Percentiles rank a stretch among this genome's conserved stretches.
phyloP scores from a whole-genome alignment of 2,329 filamentous ascomycete species.

The Teratosphaeria gauchensis region DNA sequence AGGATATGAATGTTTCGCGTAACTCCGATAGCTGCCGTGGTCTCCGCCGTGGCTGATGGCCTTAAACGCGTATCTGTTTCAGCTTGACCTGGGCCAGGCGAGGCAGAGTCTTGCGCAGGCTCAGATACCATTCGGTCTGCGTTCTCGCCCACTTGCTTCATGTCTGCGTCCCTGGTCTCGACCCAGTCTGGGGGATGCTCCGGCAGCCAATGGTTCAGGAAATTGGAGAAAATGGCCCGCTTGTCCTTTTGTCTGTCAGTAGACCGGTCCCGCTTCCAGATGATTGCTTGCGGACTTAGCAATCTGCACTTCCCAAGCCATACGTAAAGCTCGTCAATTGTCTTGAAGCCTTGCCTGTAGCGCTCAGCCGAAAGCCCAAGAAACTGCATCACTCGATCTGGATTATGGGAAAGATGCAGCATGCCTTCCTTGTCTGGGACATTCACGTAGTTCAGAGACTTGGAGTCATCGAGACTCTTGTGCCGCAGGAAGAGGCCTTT shows the following conservation, averaged over 20 bases:
- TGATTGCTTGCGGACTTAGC: slow-evolving; percentile 39
- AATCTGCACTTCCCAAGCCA: slow-evolving; percentile 52
- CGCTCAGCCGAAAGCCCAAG: slow-evolving; percentile 27
- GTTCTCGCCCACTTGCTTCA: not conserved
- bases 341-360: slow-evolving; percentile 49
- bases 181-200: slow-evolving; percentile 24
- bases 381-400: slow-evolving; percentile 49
- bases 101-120: not conserved
- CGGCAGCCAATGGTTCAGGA: slow-evolving; percentile 56
- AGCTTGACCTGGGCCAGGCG: not conserved
- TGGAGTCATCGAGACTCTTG: slow-evolving; percentile 52
- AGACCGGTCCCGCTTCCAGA: slow-evolving; percentile 26
- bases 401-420: slow-evolving; percentile 51
- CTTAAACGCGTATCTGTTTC: not conserved
- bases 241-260: slow-evolving; percentile 49
- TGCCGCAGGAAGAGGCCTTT: slow-evolving; percentile 56
- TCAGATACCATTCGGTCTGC: not conserved
- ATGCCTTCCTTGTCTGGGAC: slow-evolving; percentile 37
- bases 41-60: not conserved
- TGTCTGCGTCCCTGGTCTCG: not conserved
- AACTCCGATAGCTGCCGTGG: not conserved
- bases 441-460: slow-evolving; percentile 33
- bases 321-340: slow-evolving; percentile 48
- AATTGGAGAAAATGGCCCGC: slow-evolving; percentile 50
- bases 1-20: not conserved